Base-by-base conservation (phyloP, 495 filamentous ascomycete genomes). In the Podospora pseudoanserina region DNA sequence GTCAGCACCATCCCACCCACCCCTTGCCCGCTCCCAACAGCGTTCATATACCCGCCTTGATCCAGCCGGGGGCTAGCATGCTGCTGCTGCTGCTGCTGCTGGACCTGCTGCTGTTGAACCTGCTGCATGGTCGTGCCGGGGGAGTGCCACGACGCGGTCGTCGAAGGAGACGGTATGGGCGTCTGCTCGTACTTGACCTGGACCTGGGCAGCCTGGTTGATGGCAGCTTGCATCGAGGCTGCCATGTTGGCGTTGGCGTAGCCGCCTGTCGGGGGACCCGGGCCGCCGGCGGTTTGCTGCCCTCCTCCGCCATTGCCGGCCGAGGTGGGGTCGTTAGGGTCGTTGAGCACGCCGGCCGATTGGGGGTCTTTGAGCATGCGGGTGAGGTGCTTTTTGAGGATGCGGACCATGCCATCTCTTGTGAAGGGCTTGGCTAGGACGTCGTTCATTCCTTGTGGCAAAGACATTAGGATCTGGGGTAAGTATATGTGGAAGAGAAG, bases 361-460 rank as follows among this genome's bases (percentile, higher is more conserved):
- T 78, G 76, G 20, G 80, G 79, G 58, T 86, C 84, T 67, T 83
- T 83, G 70, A 87, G 72, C 74, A 97, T 84, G 76, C 92, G 91
- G 9, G 85, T 85, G 64, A 99, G 84, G 72, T 97, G 92, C 73
- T 93, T 96, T 77, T 94, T 92, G 16, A 99, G 85, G 81, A 97
- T 92, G 66, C 89, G 88, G 58, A 97, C 84, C 75, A 99, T 90
- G 64, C 94, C 94, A 76, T 97, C 94, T 75, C 93, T 93, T 2
- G 94, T 99, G 77, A 99, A 99, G 0, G 95, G 95, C 72, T 99
- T 99, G 0, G 95, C 94, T 61, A 99, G 83, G 11, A 99, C 94
- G 74, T 97, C 95, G 75, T 97, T 95, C 95, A 99, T 99, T n/a
- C 95, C 95, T 97, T 70, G 13, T 6, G 18, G 9, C 20, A 19